These are phyloP conservation scores for Syzygium syzygioides DNA, from an alignment of 441 rosid genomes.

Conservation along the genomic window DNA sequence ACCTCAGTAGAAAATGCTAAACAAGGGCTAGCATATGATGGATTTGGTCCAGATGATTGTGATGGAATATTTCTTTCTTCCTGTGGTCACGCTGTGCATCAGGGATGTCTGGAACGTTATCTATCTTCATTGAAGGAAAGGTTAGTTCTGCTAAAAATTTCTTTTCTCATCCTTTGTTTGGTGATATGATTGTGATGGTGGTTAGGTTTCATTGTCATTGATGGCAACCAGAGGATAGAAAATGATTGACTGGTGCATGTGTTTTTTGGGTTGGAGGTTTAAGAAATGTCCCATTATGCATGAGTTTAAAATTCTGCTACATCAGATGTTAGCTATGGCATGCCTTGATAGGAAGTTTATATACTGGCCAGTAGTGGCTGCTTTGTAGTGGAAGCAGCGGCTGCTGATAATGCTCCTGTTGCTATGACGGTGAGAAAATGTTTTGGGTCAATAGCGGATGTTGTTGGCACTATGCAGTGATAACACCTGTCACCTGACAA, in stretches of 20 bases:
- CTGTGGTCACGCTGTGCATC: slow-evolving; percentile 99
- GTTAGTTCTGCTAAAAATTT: slow-evolving; percentile 27
- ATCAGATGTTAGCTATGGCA: not conserved
- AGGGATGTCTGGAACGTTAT: slow-evolving; percentile 84
- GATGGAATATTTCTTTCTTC: slow-evolving; percentile 91
- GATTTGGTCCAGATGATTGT: slow-evolving; percentile 72
- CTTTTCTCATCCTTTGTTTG: not conserved
- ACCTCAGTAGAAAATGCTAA: slow-evolving; percentile 24
- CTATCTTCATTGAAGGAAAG: slow-evolving; percentile 83
- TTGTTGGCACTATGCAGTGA: not conserved
- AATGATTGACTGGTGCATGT: not conserved
- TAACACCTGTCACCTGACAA: not conserved
- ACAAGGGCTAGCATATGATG: slow-evolving; percentile 37
- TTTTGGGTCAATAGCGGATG: not conserved
- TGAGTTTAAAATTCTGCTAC: not conserved
- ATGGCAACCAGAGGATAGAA: not conserved
- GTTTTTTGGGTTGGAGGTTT: not conserved
- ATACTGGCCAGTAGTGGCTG: not conserved
- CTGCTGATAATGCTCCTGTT: not conserved
- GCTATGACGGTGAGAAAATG: not conserved
- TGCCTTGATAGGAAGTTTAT: not conserved
- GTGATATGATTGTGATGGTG: not conserved
- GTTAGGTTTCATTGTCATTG: not conserved
- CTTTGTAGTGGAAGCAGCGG: not conserved
- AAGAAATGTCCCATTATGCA: not conserved